Conservation (phyloP, 176 grass and related monocot species). For the Metroxylon sagu region DNA sequence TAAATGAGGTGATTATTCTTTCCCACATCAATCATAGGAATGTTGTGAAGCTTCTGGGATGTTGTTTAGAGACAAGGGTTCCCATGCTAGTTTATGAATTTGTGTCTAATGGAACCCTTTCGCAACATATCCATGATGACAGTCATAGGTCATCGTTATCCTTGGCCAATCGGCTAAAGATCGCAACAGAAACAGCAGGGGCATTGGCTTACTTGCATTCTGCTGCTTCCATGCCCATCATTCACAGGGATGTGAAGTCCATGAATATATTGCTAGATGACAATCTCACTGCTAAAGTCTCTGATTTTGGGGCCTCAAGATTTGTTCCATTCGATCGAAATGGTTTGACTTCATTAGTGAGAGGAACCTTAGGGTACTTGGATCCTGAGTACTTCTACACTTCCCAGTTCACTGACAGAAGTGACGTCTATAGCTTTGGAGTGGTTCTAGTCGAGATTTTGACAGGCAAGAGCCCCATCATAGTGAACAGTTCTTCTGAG, state of each 20-base stretch:
- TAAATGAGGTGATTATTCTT: not conserved
- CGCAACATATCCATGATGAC: not conserved
- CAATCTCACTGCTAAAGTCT: not conserved
- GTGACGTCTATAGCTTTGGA: constrained; percentile 3
- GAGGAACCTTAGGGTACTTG: not conserved
- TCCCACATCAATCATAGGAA: constrained; percentile 5
- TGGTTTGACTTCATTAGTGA: not conserved
- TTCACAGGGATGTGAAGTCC: constrained; percentile 3
- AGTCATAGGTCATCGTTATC: not conserved
- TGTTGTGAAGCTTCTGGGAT: not conserved
- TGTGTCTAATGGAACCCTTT: constrained; percentile 3
- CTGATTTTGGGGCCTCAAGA: constrained; percentile 6
- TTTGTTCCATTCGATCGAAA: not conserved
- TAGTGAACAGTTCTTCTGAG: no score
- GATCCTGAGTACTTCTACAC: not conserved
- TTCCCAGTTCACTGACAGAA: not conserved
- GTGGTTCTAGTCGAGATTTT: not conserved
- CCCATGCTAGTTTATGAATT: not conserved
- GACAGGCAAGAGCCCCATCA: not conserved
- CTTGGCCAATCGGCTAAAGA: not conserved
- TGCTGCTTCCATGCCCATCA: not conserved
- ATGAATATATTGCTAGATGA: not conserved
- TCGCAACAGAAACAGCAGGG: not conserved
- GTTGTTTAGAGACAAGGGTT: no score
- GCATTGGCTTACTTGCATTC: not conserved